Evolutionary conservation across 2,329 filamentous ascomycete species (phyloP).

Genomic region (Xylaria arbuscula): DNA sequence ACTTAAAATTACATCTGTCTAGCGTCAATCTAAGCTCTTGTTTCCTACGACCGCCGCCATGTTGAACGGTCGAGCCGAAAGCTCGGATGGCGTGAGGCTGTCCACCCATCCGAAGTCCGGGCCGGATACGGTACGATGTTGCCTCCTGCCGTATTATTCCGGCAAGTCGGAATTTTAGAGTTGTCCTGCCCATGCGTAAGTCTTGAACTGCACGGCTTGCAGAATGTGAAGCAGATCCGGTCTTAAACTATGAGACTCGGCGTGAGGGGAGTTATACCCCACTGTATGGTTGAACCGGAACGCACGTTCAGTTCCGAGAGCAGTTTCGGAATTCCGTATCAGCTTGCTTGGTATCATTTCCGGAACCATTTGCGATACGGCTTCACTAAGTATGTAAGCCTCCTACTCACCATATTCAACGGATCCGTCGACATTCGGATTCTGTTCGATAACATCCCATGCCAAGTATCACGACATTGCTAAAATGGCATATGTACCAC

Average conservation of each 20-base stretch:
- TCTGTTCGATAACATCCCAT: not conserved
- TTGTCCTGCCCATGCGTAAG: not conserved
- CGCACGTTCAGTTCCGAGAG: conserved; percentile 4
- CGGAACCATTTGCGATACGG: not conserved
- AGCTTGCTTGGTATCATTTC: not conserved
- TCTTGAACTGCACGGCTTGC: not conserved
- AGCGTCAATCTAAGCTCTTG: not conserved
- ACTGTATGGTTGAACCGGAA: not conserved
- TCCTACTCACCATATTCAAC: not conserved
- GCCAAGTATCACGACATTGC: not conserved
- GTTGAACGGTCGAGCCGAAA: not conserved
- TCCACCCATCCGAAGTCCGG: not conserved
- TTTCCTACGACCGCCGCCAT: not conserved
- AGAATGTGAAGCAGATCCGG: not conserved
- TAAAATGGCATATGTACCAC: conserved; percentile 11
- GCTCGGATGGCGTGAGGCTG: not conserved
- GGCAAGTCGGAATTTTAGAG: not conserved
- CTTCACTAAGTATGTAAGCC: not conserved
- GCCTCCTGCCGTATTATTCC: not conserved
- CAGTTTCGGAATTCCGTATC: conserved; percentile 1
- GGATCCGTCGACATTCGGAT: not conserved
- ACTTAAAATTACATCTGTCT: not conserved
- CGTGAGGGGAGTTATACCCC: not conserved
- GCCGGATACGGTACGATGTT: conserved; percentile 1
- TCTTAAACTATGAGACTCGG: not conserved